A percentile compares a stretch with the other conserved stretches of the same genome.
Conservation (phyloP, 208 protist genomes). For the Leptomonas seymouri region DNA sequence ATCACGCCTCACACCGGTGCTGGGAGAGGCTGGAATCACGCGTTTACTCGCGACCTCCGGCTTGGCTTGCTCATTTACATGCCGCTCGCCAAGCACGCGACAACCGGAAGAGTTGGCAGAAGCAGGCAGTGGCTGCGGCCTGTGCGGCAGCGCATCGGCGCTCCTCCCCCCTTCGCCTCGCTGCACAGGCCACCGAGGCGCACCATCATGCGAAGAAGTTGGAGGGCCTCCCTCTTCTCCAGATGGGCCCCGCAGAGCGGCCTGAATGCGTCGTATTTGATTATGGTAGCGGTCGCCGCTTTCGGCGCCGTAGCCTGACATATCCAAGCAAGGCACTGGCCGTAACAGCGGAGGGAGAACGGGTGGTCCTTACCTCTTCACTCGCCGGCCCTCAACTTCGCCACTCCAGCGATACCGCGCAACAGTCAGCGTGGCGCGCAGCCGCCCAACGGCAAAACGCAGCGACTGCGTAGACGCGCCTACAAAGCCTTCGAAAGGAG, state of each 20-base stretch:
- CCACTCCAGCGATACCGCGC: no score
- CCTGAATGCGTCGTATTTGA: constrained; percentile 24
- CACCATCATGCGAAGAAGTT: neutral
- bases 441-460: no score
- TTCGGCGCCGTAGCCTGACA: neutral
- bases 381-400: no score
- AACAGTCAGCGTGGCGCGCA: no score
- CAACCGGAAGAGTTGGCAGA: neutral
- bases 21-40: no score
- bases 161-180: neutral
- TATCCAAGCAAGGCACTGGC: neutral
- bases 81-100: neutral
- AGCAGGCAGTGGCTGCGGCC: no score
- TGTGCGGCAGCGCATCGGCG: neutral
- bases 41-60: neutral
- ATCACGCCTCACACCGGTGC: no score
- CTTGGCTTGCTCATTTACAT: neutral
- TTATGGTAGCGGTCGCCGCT: neutral
- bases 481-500: no score
- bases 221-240: neutral
- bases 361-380: no score
- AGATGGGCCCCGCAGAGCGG: constrained; percentile 2
- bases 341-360: neutral
- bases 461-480: no score
- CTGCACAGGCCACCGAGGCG: neutral